phyloP scores from a whole-genome alignment of 306 rosid species.

The Malus orientalis region DNA sequence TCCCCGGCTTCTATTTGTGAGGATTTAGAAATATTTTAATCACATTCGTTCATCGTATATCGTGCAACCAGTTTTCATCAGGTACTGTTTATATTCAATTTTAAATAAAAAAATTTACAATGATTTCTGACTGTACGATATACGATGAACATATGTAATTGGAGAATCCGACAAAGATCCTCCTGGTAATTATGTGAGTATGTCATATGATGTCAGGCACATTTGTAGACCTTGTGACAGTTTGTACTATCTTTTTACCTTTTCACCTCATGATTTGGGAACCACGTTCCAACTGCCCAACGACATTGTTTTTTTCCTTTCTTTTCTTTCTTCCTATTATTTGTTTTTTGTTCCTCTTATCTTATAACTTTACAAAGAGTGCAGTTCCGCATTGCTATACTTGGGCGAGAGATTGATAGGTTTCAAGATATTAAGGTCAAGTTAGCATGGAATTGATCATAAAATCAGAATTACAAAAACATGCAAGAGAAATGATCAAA shows the following conservation, averaged over 20 bases:
- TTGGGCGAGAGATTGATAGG: background rate
- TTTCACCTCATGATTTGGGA: background rate
- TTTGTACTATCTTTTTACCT: background rate
- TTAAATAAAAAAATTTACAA: too few relatives aligned
- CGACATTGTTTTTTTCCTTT: background rate
- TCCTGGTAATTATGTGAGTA: background rate
- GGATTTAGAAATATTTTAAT: too few relatives aligned
- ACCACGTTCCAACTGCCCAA: background rate
- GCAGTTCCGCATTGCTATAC: background rate
- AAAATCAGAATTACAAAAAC: too few relatives aligned
- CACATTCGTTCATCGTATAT: too few relatives aligned
- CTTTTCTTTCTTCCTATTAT: background rate
- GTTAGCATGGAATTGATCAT: background rate
- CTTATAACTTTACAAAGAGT: background rate
- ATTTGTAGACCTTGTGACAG: background rate
- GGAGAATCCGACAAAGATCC: too few relatives aligned
- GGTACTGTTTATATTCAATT: too few relatives aligned
- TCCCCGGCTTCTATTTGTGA: too few relatives aligned
- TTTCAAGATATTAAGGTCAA: background rate
- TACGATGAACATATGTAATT: too few relatives aligned
- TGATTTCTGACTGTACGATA: too few relatives aligned
- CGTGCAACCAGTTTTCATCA: too few relatives aligned
- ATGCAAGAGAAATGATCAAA: background rate
- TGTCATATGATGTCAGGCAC: background rate
- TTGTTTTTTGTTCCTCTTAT: background rate